Evolutionary conservation across 2,329 filamentous ascomycete genomes (phyloP).

Genomic region (Sporothrix pallida): DNA sequence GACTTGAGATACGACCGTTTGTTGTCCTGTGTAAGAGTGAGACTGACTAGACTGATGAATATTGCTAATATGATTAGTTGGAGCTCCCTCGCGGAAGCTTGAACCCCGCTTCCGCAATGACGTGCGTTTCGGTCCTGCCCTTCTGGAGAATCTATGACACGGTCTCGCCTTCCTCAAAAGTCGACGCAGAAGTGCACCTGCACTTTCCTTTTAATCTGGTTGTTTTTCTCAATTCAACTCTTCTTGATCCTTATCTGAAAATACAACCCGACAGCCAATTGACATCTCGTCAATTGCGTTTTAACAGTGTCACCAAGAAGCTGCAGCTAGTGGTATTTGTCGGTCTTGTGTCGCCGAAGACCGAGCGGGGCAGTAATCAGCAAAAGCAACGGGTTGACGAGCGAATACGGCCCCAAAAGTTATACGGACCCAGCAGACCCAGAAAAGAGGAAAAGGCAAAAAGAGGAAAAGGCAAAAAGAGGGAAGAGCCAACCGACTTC

Average conservation of each 20-base stretch:
- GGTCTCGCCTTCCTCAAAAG: background rate
- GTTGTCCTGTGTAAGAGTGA: background rate
- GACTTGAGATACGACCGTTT: too few species aligned
- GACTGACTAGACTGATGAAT: background rate
- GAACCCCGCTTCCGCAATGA: conserved; percentile 18
- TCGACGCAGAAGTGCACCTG: background rate
- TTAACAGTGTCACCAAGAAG: background rate
- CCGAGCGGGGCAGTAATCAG: conserved; percentile 15
- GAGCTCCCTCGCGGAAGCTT: background rate
- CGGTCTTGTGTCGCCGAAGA: conserved; percentile 20
- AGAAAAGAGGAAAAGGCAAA: background rate
- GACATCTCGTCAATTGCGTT: background rate
- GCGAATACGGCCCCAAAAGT: background rate
- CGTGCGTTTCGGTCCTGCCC: conserved; percentile 13
- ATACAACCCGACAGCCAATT: background rate
- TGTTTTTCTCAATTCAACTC: background rate
- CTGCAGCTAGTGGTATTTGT: conserved; percentile 15
- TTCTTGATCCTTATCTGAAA: background rate
- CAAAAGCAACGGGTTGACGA: background rate
- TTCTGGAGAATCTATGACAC: background rate
- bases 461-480: background rate
- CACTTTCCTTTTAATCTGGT: background rate
- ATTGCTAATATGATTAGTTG: too few species aligned
- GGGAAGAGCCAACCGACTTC: background rate
- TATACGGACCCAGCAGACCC: background rate